These are phyloP conservation scores for Paraphaeosphaeria minitans DNA, from an alignment of 2,329 filamentous ascomycete genomes.

Conservation along the genomic window DNA sequence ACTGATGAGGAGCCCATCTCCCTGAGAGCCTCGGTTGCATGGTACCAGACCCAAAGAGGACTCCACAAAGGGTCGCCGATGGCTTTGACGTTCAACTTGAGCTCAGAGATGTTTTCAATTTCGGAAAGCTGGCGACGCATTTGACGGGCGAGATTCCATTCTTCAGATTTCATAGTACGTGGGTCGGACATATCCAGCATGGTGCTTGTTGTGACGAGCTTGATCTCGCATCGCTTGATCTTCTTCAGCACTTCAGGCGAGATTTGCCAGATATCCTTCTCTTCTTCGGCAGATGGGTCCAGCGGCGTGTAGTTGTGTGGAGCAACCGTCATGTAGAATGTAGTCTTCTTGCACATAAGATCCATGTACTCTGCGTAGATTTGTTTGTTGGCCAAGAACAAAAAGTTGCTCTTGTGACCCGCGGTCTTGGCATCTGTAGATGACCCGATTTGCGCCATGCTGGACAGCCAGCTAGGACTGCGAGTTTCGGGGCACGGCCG, in stretches of 20 bases:
- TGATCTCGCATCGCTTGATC: constrained; percentile 35
- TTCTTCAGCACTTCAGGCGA: constrained; percentile 23
- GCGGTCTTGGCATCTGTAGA: constrained; percentile 1
- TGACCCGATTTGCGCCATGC: neutral
- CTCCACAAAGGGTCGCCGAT: constrained; percentile 48
- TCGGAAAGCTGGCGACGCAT: constrained; percentile 30
- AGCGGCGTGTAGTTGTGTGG: constrained; percentile 34
- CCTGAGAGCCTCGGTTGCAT: constrained; percentile 42
- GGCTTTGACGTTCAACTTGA: constrained; percentile 41
- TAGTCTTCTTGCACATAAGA: constrained; percentile 36
- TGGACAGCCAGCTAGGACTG: constrained; percentile 21
- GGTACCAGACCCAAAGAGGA: constrained; percentile 48
- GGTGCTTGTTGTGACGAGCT: constrained; percentile 38
- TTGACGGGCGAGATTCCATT: constrained; percentile 39
- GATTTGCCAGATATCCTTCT: constrained; percentile 37
- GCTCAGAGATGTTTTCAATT: constrained; percentile 24
- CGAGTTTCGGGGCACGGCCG: constrained; percentile 15
- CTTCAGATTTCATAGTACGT: constrained; percentile 37
- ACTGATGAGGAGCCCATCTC: constrained; percentile 27
- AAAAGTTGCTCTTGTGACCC: constrained; percentile 24
- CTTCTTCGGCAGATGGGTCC: constrained; percentile 1
- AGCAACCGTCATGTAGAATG: constrained; percentile 40
- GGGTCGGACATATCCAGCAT: constrained; percentile 46
- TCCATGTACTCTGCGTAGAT: constrained; percentile 43
- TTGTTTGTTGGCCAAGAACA: constrained; percentile 42